Percentiles rank a stretch among this genome's conserved stretches.
Evolutionary conservation across 345 rosid species (phyloP).

Genomic region (Populus alba): DNA sequence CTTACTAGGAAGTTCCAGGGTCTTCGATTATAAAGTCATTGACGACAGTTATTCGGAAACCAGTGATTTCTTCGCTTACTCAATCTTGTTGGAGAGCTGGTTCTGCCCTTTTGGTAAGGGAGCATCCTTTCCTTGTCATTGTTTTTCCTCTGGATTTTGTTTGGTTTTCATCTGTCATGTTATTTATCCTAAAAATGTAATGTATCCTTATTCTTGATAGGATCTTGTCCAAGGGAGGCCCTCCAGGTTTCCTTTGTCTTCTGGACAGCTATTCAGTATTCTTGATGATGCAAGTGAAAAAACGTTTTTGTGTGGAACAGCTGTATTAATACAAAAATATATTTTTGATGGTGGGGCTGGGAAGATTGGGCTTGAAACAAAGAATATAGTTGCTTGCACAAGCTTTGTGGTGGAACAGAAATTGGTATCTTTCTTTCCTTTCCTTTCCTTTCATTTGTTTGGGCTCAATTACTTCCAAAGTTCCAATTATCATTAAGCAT

Average conservation of each 20-base stretch:
- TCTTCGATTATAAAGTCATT: conserved; percentile 58
- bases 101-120: conserved; percentile 74
- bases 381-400: conserved; percentile 75
- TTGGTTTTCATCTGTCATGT: neutral
- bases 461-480: neutral
- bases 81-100: conserved; percentile 74
- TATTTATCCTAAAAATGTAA: conserved; percentile 1
- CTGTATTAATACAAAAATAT: conserved; percentile 75
- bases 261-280: conserved; percentile 67
- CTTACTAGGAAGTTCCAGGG: conserved; percentile 63
- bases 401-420: conserved; percentile 87
- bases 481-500: neutral
- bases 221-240: conserved; percentile 74
- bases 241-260: conserved; percentile 67
- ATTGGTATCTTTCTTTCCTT: conserved; percentile 47
- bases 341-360: conserved; percentile 85
- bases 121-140: conserved; percentile 5
- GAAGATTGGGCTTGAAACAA: conserved; percentile 75
- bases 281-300: conserved; percentile 98
- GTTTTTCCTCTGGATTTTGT: conserved; percentile 5
- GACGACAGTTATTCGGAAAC: conserved; percentile 58
- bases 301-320: conserved; percentile 68
- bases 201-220: conserved; percentile 39
- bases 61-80: conserved; percentile 66
- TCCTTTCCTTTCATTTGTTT: conserved; percentile 5